A percentile compares a stretch with the other conserved stretches of the same genome.
Conservation (phyloP, 139 green algal species). For the Pseudopediastrum boryanum region DNA sequence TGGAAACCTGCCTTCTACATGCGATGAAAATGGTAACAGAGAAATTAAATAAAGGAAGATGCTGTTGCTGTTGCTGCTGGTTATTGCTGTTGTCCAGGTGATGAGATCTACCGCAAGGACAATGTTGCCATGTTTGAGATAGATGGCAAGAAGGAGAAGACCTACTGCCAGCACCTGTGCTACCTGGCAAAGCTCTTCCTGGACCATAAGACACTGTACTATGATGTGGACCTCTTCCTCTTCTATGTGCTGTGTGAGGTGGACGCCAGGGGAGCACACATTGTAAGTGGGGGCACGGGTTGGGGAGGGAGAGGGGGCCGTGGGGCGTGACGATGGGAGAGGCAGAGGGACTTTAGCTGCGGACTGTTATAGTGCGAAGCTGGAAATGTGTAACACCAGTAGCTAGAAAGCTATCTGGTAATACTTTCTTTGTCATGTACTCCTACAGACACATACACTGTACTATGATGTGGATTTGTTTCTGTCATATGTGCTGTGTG, state of each 20-base stretch:
- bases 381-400: too few relatives aligned
- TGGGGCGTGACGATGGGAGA: too few relatives aligned
- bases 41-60: too few relatives aligned
- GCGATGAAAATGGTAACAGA: too few relatives aligned
- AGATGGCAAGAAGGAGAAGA: conserved; percentile 92
- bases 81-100: too few relatives aligned
- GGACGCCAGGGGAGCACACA: conserved; percentile 94
- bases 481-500: conserved; percentile 99
- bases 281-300: conserved; percentile 55
- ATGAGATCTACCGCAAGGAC: conserved; percentile 97
- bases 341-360: too few relatives aligned
- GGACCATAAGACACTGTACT: conserved; percentile 99
- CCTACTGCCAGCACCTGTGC: conserved; percentile 97
- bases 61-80: too few relatives aligned
- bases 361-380: too few relatives aligned
- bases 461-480: conserved; percentile 99
- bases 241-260: conserved; percentile 99
- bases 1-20: too few relatives aligned
- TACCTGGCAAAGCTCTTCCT: conserved; percentile 99
- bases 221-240: conserved; percentile 99
- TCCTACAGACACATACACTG: too few relatives aligned
- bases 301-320: not conserved
- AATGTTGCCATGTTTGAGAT: conserved; percentile 93
- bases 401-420: too few relatives aligned
- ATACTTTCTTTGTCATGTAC: too few relatives aligned